Conservation (phyloP, 2,329 filamentous ascomycete genomes). For the Fusarium odoratissimum region DNA sequence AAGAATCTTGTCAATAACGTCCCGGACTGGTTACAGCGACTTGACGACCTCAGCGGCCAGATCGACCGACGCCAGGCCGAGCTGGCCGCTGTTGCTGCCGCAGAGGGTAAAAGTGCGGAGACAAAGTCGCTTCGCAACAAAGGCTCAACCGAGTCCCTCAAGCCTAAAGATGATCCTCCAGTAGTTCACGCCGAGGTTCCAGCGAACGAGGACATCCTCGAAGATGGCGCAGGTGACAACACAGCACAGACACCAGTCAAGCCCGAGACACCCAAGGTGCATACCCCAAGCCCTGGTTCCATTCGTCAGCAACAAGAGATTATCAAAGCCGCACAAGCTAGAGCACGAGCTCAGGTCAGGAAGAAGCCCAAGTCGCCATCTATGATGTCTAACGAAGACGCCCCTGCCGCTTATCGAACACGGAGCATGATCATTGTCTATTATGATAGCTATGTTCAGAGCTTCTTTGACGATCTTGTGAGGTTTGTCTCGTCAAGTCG, state of each 20-base stretch:
- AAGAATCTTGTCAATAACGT: slow-evolving; percentile 65
- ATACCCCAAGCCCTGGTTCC: slow-evolving; percentile 39
- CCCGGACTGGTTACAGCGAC: slow-evolving; percentile 68
- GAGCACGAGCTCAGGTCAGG: slow-evolving; percentile 60
- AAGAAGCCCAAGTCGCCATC: slow-evolving; percentile 65
- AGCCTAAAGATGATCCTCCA: slow-evolving; percentile 57
- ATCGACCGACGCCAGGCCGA: slow-evolving; percentile 71
- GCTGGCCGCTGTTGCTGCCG: slow-evolving; percentile 61
- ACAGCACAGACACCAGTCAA: slow-evolving; percentile 28
- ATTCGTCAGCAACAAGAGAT: slow-evolving; percentile 58
- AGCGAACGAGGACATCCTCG: slow-evolving; percentile 27
- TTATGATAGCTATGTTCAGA: slow-evolving; percentile 89
- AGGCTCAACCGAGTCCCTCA: slow-evolving; percentile 66
- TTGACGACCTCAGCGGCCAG: slow-evolving; percentile 70
- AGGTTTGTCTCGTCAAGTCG: slow-evolving; percentile 82
- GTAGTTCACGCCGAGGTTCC: slow-evolving; percentile 31
- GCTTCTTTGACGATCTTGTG: slow-evolving; percentile 83
- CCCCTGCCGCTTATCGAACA: slow-evolving; percentile 70
- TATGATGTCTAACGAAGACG: slow-evolving; percentile 61
- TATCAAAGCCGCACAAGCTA: slow-evolving; percentile 53
- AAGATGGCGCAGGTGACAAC: slow-evolving; percentile 28
- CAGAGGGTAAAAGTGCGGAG: slow-evolving; percentile 44
- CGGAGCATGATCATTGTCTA: slow-evolving; percentile 87
- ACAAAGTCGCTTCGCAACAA: slow-evolving; percentile 61
- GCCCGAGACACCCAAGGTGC: slow-evolving; percentile 46